Evolutionary conservation across 106 monocot species (phyloP).

Genomic region (Dendrobium chrysotoxum): DNA sequence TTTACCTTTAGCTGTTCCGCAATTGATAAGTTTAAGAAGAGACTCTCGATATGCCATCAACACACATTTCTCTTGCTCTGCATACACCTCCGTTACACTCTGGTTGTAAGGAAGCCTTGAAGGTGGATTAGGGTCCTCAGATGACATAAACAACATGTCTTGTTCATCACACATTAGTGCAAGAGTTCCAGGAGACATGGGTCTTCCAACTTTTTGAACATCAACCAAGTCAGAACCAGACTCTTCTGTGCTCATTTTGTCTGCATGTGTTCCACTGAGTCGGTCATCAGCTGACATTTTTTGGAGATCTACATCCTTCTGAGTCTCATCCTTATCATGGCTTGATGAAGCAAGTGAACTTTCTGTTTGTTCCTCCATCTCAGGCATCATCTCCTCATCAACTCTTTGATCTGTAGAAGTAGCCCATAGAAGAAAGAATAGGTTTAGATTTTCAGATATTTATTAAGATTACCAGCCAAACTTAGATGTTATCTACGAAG

Average conservation of each 20-base stretch:
- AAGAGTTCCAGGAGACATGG: slow-evolving; percentile 69
- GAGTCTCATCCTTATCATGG: slow-evolving; percentile 23
- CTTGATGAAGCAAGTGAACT: slow-evolving; percentile 21
- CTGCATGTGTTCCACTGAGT: slow-evolving; percentile 29
- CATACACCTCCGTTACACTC: slow-evolving; percentile 39
- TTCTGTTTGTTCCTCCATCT: slow-evolving; percentile 27
- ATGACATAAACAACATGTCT: slow-evolving; percentile 47
- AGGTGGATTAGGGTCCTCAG: slow-evolving; percentile 6
- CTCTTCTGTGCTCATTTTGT: slow-evolving; percentile 32
- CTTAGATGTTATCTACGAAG: background rate
- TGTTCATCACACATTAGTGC: slow-evolving; percentile 76
- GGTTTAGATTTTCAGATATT: background rate
- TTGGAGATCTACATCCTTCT: slow-evolving; percentile 7
- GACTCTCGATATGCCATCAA: slow-evolving; percentile 51
- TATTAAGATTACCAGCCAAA: too few species aligned
- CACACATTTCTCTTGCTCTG: slow-evolving; percentile 59
- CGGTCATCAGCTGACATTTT: slow-evolving; percentile 40
- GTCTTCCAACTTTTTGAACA: slow-evolving; percentile 25
- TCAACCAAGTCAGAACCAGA: slow-evolving; percentile 33
- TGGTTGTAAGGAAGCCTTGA: slow-evolving; percentile 24
- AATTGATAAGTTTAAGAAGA: slow-evolving; percentile 44
- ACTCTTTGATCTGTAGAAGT: slow-evolving; percentile 12
- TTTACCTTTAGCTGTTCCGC: slow-evolving; percentile 59
- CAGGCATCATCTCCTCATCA: slow-evolving; percentile 20
- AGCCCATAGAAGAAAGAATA: background rate